A percentile compares a stretch with the other conserved stretches of the same genome.
These are phyloP conservation scores for Euphorbia tirucalli DNA, from an alignment of 345 rosid species.

Conservation along the genomic window DNA sequence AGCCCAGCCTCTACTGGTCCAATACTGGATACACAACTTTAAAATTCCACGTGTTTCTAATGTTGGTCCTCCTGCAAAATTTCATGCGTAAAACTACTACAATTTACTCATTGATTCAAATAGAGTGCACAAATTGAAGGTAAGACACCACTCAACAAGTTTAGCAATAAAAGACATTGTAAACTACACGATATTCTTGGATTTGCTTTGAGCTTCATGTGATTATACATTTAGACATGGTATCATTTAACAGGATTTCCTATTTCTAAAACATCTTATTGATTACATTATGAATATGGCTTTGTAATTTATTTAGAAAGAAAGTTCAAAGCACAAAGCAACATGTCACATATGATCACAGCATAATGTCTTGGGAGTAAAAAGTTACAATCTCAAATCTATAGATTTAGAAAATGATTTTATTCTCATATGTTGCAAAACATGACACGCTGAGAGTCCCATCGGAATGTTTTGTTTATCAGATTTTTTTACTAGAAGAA, in stretches of 20 bases:
- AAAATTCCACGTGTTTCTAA: conserved; percentile 70
- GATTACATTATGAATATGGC: background rate
- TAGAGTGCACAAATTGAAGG: background rate
- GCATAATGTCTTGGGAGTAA: background rate
- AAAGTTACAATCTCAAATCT: background rate
- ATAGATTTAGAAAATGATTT: background rate
- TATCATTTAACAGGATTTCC: background rate
- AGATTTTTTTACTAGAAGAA: too few relatives aligned
- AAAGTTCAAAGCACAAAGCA: background rate
- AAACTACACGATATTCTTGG: background rate
- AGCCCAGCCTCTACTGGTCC: conserved; percentile 99
- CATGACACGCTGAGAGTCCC: background rate
- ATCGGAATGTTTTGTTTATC: too few relatives aligned
- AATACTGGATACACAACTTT: conserved; percentile 75
- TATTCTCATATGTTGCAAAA: background rate
- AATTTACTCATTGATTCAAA: background rate
- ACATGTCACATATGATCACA: background rate
- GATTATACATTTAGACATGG: background rate
- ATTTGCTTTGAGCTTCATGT: background rate
- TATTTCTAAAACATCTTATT: background rate
- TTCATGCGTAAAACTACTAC: conserved; percentile 1
- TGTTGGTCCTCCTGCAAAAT: conserved; percentile 87
- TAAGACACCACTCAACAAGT: background rate
- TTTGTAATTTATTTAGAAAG: background rate
- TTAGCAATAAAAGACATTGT: background rate